A percentile compares a stretch with the other conserved stretches of the same genome.
Conservation (phyloP, 352 stramenopile species). For the Pythium biforme region DNA sequence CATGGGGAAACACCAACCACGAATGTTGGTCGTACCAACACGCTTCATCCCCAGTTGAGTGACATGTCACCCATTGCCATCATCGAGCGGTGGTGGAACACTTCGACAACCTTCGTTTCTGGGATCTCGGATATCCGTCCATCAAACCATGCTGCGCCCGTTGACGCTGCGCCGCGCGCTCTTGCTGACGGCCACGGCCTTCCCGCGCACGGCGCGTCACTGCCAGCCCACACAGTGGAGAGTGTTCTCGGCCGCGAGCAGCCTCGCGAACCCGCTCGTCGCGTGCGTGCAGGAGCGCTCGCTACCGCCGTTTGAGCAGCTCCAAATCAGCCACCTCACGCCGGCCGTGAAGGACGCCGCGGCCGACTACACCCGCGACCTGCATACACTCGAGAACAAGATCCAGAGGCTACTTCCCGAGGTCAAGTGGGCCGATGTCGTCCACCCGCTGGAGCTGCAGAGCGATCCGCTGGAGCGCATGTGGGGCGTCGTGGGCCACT, state of each 20-base stretch:
- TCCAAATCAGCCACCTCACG: conserved; percentile 61
- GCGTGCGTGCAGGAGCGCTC: conserved; percentile 53
- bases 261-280: conserved; percentile 47
- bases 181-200: conserved; percentile 2
- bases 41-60: too few species aligned
- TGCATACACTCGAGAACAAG: conserved; percentile 45
- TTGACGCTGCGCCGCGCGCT: conserved; percentile 17
- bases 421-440: conserved; percentile 82
- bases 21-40: too few species aligned
- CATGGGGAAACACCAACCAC: too few species aligned
- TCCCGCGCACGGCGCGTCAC: conserved; percentile 14
- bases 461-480: conserved; percentile 90
- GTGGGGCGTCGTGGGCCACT: conserved; percentile 95
- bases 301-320: conserved; percentile 66
- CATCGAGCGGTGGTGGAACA: too few species aligned
- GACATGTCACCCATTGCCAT: too few species aligned
- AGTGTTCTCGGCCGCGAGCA: conserved; percentile 4
- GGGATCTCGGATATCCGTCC: not conserved
- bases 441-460: conserved; percentile 92
- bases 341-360: conserved; percentile 57
- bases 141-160: conserved; percentile 20
- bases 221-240: not conserved
- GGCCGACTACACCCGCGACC: conserved; percentile 45
- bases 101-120: not conserved
- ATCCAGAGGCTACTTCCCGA: conserved; percentile 26